Evolutionary conservation across 2,329 filamentous ascomycete species (phyloP).

Genomic region (Geosmithia putterillii): DNA sequence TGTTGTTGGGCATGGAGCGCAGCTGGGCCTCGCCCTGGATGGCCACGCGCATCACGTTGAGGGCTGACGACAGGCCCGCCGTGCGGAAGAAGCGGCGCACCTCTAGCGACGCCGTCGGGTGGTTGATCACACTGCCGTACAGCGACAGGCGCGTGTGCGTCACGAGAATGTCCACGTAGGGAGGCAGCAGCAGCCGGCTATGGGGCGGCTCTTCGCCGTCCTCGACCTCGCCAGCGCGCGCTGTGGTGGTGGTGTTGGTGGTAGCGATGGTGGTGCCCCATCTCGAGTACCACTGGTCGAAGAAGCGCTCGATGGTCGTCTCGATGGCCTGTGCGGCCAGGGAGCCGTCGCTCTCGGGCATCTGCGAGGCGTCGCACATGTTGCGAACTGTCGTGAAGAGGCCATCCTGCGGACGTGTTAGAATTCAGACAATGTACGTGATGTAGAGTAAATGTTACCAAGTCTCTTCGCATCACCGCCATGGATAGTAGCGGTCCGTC

Average conservation of each 20-base stretch:
- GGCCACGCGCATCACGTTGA: constrained; percentile 64
- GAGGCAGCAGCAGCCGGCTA: constrained; percentile 46
- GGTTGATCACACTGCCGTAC: constrained; percentile 63
- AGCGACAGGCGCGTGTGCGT: constrained; percentile 64
- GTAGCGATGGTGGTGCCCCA: constrained; percentile 47
- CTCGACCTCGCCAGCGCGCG: neutral
- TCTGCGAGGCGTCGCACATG: constrained; percentile 46
- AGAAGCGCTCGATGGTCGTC: constrained; percentile 51
- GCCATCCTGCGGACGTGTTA: constrained; percentile 27
- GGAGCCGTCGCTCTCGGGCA: constrained; percentile 33
- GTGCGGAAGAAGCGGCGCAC: constrained; percentile 63
- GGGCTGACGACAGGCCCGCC: constrained; percentile 55
- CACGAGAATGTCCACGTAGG: constrained; percentile 64
- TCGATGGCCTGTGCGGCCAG: constrained; percentile 45
- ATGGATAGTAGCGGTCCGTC: constrained; percentile 63
- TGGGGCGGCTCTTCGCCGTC: neutral
- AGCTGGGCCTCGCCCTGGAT: constrained; percentile 60
- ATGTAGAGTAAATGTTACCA: constrained; percentile 34
- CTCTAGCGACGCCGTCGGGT: constrained; percentile 56
- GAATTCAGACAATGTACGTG: neutral
- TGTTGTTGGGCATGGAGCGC: constrained; percentile 69
- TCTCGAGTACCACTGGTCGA: constrained; percentile 50
- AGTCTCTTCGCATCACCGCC: constrained; percentile 53
- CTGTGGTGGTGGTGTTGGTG: constrained; percentile 8
- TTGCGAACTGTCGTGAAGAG: constrained; percentile 44